These are phyloP conservation scores for Hyaloscypha bicolor DNA, from an alignment of 495 filamentous ascomycete species.

Conservation along the genomic window DNA sequence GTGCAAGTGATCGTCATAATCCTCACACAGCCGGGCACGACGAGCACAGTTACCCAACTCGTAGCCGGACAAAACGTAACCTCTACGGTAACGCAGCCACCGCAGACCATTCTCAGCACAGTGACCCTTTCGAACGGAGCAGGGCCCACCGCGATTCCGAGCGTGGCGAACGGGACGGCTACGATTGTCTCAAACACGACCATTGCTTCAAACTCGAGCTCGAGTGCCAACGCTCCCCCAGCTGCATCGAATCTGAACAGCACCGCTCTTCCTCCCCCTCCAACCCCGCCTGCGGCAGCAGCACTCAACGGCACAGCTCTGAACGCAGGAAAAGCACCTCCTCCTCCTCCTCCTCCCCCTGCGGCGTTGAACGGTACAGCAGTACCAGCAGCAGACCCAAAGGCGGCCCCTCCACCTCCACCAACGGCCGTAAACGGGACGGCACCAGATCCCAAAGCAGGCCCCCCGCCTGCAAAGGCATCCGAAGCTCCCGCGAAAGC, in stretches of 20 bases:
- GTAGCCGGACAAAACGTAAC: constrained; percentile 18
- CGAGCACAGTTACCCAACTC: constrained; percentile 14
- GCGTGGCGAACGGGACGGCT: constrained; percentile 16
- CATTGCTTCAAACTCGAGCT: constrained; percentile 1
- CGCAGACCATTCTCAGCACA: constrained; percentile 23
- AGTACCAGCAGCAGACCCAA: too few relatives aligned
- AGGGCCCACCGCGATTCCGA: constrained; percentile 9
- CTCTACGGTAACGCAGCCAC: constrained; percentile 12
- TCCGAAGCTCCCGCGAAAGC: too few relatives aligned
- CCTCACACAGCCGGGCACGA: constrained; percentile 18
- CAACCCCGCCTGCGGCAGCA: too few relatives aligned
- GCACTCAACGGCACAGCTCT: too few relatives aligned
- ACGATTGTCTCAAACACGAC: constrained; percentile 20
- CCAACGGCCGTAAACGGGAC: too few relatives aligned
- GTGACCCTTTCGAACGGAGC: constrained; percentile 19
- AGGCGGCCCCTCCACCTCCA: too few relatives aligned
- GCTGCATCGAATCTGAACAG: neutral
- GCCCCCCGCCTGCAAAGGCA: too few relatives aligned
- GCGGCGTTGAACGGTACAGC: too few relatives aligned
- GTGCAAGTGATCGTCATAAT: constrained; percentile 24
- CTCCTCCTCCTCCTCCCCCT: too few relatives aligned
- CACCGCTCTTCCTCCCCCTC: neutral
- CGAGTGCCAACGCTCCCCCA: neutral
- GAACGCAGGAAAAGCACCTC: too few relatives aligned
- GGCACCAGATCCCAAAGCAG: too few relatives aligned